Conservation (phyloP, 345 rosid species). For the Eucalyptus urophylla region DNA sequence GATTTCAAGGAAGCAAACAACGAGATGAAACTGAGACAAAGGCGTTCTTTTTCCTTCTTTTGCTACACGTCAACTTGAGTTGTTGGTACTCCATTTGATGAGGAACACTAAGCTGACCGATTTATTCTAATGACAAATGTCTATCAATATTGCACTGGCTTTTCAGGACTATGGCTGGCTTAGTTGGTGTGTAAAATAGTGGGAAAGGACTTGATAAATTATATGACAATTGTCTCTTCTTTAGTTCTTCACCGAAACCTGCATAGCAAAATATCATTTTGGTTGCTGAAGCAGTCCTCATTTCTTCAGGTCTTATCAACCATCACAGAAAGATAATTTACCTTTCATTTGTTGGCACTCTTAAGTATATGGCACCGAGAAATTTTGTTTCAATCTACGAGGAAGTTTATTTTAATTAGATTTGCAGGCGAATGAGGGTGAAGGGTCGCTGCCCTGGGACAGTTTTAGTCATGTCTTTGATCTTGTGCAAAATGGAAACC, state of each 20-base stretch:
- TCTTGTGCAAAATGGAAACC: slow-evolving; percentile 56
- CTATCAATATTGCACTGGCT: neutral
- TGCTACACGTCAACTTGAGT: neutral
- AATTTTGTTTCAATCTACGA: neutral
- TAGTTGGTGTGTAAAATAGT: neutral
- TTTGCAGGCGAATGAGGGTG: slow-evolving; percentile 64
- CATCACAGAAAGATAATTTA: neutral
- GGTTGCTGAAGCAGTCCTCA: neutral
- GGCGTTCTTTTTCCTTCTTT: neutral
- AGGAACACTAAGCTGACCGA: neutral
- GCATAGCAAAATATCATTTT: neutral
- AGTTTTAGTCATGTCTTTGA: slow-evolving; percentile 45
- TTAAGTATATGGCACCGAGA: neutral
- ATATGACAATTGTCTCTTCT: neutral
- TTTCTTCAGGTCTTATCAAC: neutral
- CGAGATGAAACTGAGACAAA: neutral
- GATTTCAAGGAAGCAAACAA: slow-evolving; percentile 5
- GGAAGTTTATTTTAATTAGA: neutral
- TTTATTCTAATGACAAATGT: neutral
- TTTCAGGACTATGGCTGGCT: neutral
- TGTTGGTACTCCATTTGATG: neutral
- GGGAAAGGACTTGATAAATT: neutral
- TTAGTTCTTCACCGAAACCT: neutral
- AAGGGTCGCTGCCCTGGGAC: slow-evolving; percentile 48
- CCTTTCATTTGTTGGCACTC: neutral